These are phyloP conservation scores for Amyloporia xantha DNA, from an alignment of 768 basidiomycete species.

Conservation along the genomic window DNA sequence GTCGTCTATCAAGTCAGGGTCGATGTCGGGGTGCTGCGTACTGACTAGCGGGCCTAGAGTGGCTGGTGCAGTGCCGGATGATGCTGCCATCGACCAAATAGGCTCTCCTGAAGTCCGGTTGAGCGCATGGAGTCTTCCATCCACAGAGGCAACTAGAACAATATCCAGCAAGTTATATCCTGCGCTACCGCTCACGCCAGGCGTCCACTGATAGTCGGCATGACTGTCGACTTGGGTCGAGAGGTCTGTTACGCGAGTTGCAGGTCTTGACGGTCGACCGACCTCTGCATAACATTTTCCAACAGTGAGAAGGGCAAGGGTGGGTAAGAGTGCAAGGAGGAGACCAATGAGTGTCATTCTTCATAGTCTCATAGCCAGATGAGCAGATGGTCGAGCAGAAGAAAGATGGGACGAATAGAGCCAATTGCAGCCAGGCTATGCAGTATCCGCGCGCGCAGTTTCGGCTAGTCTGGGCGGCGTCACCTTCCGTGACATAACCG, in stretches of 20 bases:
- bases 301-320: conserved; percentile 14
- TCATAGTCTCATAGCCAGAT: conserved; percentile 11
- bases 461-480: too few relatives aligned
- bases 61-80: conserved; percentile 21
- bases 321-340: conserved; percentile 7
- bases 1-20: conserved; percentile 50
- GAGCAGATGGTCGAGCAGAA: not conserved
- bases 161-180: conserved; percentile 61
- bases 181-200: conserved; percentile 6
- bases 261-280: conserved; percentile 15
- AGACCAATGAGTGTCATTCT: conserved; percentile 16
- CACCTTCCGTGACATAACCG: too few relatives aligned
- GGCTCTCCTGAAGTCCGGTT: conserved; percentile 78
- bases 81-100: conserved; percentile 78
- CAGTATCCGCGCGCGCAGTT: too few relatives aligned
- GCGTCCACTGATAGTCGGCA: conserved; percentile 5
- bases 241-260: conserved; percentile 13
- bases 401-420: too few relatives aligned
- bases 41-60: conserved; percentile 68
- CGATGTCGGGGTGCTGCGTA: conserved; percentile 53
- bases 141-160: conserved; percentile 87
- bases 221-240: conserved; percentile 15
- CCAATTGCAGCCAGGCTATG: too few relatives aligned
- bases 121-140: conserved; percentile 92
- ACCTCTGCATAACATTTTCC: conserved; percentile 22